Conservation (phyloP, 805 yeast species). For the Ogataea henricii region DNA sequence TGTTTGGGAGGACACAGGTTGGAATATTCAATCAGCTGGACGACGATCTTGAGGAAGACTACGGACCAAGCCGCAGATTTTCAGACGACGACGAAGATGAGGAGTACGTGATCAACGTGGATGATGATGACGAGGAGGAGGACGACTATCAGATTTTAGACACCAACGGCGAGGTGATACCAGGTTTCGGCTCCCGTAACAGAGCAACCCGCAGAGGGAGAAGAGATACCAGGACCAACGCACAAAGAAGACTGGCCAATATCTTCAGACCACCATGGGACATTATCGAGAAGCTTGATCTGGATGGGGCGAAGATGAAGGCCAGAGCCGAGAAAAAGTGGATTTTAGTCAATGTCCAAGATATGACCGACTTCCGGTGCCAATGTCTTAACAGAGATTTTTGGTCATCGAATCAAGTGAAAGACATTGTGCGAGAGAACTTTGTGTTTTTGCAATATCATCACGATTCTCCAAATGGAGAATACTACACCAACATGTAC, state of each 20-base stretch:
- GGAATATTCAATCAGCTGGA: conserved; percentile 62
- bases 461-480: conserved; percentile 73
- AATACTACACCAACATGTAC: conserved; percentile 70
- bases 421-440: conserved; percentile 60
- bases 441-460: conserved; percentile 88
- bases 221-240: conserved; percentile 37
- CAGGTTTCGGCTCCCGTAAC: conserved; percentile 38
- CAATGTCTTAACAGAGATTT: conserved; percentile 91
- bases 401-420: conserved; percentile 75
- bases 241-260: conserved; percentile 72
- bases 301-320: conserved; percentile 71
- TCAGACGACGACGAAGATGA: conserved; percentile 38
- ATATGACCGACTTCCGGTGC: conserved; percentile 79
- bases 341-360: conserved; percentile 88
- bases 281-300: conserved; percentile 62
- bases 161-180: conserved; percentile 41
- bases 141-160: conserved; percentile 41
- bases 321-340: conserved; percentile 72
- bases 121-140: conserved; percentile 35
- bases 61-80: neutral
- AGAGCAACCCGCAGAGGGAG: conserved; percentile 24
- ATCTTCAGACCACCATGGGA: conserved; percentile 95
- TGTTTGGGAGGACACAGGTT: conserved; percentile 49
- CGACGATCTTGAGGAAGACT: conserved; percentile 32
- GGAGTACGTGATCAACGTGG: conserved; percentile 38